Evolutionary conservation across 2,329 filamentous ascomycete genomes (phyloP).

Genomic region (Grosmannia penicillata): DNA sequence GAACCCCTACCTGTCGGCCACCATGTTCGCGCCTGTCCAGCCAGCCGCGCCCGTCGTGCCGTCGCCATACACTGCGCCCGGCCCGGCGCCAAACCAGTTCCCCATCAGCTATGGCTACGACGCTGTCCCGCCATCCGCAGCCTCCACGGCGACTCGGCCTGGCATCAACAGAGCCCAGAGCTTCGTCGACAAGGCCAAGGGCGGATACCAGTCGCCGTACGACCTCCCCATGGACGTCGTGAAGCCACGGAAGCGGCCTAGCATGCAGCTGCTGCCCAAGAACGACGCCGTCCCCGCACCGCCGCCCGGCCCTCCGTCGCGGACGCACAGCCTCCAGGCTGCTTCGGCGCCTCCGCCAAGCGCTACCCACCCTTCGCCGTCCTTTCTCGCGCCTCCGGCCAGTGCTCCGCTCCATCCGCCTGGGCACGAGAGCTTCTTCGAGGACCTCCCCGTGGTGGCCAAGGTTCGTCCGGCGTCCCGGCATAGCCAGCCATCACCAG

Average conservation of each 20-base stretch:
- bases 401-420: conserved; percentile 11
- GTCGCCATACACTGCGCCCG: neutral
- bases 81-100: conserved; percentile 3
- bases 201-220: conserved; percentile 86
- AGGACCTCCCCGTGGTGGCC: conserved; percentile 53
- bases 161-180: conserved; percentile 65
- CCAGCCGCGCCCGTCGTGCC: neutral
- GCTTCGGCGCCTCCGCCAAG: conserved; percentile 13
- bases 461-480: conserved; percentile 48
- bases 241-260: conserved; percentile 48
- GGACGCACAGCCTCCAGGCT: conserved; percentile 45
- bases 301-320: conserved; percentile 32
- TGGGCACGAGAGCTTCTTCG: conserved; percentile 51
- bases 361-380: conserved; percentile 15
- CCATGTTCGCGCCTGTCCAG: conserved; percentile 1
- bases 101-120: conserved; percentile 6
- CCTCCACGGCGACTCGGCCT: too few relatives aligned
- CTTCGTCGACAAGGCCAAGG: conserved; percentile 81
- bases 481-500: conserved; percentile 31
- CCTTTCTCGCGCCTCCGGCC: neutral
- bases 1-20: conserved; percentile 9
- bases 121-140: conserved; percentile 10
- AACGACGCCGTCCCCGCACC: conserved; percentile 25
- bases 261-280: conserved; percentile 38
- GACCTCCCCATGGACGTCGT: conserved; percentile 85